Percentiles rank a stretch among this genome's conserved stretches.
Conservation (phyloP, 2,329 filamentous ascomycete genomes). For the Neopestalotiopsis sp. region DNA sequence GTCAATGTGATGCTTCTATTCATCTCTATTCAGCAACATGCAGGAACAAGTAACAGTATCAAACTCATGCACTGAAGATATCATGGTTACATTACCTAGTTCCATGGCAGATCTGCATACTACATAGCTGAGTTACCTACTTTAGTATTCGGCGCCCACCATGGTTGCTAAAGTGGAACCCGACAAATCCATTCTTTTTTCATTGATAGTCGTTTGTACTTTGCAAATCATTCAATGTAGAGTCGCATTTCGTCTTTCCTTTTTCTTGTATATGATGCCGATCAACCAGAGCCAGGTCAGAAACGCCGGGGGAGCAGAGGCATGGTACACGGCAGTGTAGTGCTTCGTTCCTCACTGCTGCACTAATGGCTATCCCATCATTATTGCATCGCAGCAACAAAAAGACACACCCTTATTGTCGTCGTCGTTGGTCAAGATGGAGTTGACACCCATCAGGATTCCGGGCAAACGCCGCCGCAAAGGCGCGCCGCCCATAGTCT, state of each 20-base stretch:
- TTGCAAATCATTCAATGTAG: too few relatives aligned
- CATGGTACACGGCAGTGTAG: neutral
- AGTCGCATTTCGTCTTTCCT: too few relatives aligned
- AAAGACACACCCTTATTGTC: neutral
- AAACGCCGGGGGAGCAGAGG: neutral
- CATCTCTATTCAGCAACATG: too few relatives aligned
- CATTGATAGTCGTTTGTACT: neutral
- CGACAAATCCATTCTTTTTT: neutral
- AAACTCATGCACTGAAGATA: neutral
- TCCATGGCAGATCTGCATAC: neutral
- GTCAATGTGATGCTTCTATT: neutral
- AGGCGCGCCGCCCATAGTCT: slow-evolving; percentile 19
- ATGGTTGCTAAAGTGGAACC: slow-evolving; percentile 9
- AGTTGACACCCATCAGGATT: slow-evolving; percentile 55
- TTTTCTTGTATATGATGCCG: neutral
- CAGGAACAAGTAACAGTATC: neutral
- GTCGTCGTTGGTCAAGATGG: slow-evolving; percentile 38
- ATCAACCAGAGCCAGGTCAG: neutral
- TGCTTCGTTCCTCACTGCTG: neutral
- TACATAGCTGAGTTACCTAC: neutral
- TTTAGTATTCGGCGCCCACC: slow-evolving; percentile 3
- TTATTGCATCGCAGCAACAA: neutral
- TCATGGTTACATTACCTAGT: neutral
- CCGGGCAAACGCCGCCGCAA: slow-evolving; percentile 49
- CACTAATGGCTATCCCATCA: neutral